Base-by-base conservation (phyloP, 257 asterid genomes). In the Solanum paucissectum region DNA sequence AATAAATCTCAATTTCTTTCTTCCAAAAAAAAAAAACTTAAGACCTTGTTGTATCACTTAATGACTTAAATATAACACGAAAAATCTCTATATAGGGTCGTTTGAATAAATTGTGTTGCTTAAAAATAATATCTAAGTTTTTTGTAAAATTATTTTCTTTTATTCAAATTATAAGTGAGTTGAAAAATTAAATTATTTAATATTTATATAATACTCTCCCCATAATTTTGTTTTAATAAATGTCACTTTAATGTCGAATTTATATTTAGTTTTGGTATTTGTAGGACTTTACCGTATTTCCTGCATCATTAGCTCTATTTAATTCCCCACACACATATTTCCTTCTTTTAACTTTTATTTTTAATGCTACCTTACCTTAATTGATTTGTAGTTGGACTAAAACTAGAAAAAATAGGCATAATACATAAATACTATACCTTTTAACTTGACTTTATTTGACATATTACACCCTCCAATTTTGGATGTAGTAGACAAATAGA, bases 401-500 rank as follows among this genome's bases (percentile, higher is more conserved):
- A 18, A 52, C 62, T 46, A 46, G 55, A 12, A 46, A 46, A 46
- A 44, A 44, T 46, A 46, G 55, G 7, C 20, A 46, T 4, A 46
- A 46, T 46, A 46, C 18, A 46, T 46, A 1, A 46, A 46, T 46
- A 29, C 32, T 29, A 46, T 46, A 0, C 6, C 1, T 12, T 46
- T 46, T 46, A 46, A 0, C 20, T 46, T 12, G 55, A 46, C 55
- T 46, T 46, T 4, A 12, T 12, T 2, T 46, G 9, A 16, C 0
- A 52, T 52, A 44, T 2, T 52, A 16, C n/a, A 1, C 9, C 62
- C 62, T 52, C 1, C 1, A 52, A 16, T 1, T 52, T 52, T 52
- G 23, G 3, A 7, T 52, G 10, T 18, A 3, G 0, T 18, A 3
- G 0, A 52, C 9, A 52, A 52, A 4, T 18, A 18, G 0, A 52